phyloP scores from a whole-genome alignment of 1,284 basidiomycete genomes.

The Ustilago tritici region DNA sequence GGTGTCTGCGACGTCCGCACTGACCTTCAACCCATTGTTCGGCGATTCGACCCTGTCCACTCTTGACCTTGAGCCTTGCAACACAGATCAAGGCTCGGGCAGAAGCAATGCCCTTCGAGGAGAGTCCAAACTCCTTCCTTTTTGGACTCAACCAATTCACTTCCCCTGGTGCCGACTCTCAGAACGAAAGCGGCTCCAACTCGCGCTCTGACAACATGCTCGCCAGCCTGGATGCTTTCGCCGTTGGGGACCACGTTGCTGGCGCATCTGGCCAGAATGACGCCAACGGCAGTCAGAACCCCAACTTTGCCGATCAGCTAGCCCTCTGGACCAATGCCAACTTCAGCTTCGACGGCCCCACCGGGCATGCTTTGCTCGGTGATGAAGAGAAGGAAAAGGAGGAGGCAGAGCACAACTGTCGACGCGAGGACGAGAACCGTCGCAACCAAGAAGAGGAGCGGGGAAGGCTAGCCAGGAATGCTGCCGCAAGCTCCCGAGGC shows the following conservation, averaged over 20 bases:
- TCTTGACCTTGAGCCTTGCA: not conserved
- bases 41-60: not conserved
- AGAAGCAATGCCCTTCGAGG: constrained; percentile 53
- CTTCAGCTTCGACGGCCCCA: constrained; percentile 69
- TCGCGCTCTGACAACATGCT: constrained; percentile 51
- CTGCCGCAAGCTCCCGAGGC: constrained; percentile 49
- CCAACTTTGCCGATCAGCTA: constrained; percentile 67
- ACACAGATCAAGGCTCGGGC: constrained; percentile 15
- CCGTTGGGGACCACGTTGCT: constrained; percentile 38
- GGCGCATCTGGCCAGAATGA: constrained; percentile 36
- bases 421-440: constrained; percentile 53
- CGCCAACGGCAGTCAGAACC: constrained; percentile 31
- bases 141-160: constrained; percentile 65
- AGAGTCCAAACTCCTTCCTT: constrained; percentile 62
- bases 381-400: constrained; percentile 68
- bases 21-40: not conserved
- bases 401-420: constrained; percentile 56
- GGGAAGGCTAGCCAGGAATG: constrained; percentile 48
- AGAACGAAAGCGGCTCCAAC: constrained; percentile 35
- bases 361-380: constrained; percentile 66
- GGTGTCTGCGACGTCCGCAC: not conserved
- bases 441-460: constrained; percentile 57
- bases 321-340: constrained; percentile 69
- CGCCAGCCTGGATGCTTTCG: constrained; percentile 53
- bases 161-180: constrained; percentile 41